A percentile compares a stretch with the other conserved stretches of the same genome.
Conservation (phyloP, 192 early-diverging fungal genomes). For the Podila verticillata region DNA sequence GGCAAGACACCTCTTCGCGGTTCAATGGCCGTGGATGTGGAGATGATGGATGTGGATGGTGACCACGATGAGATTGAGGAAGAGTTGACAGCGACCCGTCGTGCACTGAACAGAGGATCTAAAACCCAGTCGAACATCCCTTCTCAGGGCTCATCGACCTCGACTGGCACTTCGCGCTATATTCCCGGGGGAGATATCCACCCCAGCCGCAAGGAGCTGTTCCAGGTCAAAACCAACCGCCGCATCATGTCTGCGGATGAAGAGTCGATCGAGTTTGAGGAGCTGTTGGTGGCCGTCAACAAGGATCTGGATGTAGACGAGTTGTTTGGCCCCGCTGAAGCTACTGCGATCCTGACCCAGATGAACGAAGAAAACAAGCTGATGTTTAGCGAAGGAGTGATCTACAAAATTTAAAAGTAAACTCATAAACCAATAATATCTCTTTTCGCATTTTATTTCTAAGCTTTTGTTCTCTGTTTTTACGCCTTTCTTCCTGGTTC, state of each 20-base stretch:
- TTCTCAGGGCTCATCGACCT: constrained; percentile 29
- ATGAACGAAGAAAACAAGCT: constrained; percentile 76
- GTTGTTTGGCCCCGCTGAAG: constrained; percentile 66
- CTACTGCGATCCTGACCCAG: constrained; percentile 62
- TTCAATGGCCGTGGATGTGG: constrained; percentile 15
- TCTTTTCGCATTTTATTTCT: no score
- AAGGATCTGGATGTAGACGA: constrained; percentile 41
- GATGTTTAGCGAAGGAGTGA: constrained; percentile 73
- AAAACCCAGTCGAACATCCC: constrained; percentile 8
- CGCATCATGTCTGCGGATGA: constrained; percentile 56
- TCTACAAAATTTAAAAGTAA: constrained; percentile 77
- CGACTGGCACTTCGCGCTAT: constrained; percentile 1
- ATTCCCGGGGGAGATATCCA: constrained; percentile 43
- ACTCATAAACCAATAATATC: no score
- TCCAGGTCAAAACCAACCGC: constrained; percentile 18
- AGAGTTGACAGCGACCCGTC: constrained; percentile 30
- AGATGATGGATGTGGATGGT: constrained; percentile 51
- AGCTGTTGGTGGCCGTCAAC: constrained; percentile 68
- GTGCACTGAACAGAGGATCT: constrained; percentile 21
- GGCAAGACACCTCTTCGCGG: constrained; percentile 26
- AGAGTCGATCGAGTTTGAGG: constrained; percentile 60
- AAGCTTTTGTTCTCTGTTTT: no score
- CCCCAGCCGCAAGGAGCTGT: constrained; percentile 29
- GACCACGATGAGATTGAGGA: constrained; percentile 24
- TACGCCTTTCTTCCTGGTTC: no score